Evolutionary conservation across 768 basidiomycete genomes (phyloP).

Genomic region (Tephrocybe rancida): DNA sequence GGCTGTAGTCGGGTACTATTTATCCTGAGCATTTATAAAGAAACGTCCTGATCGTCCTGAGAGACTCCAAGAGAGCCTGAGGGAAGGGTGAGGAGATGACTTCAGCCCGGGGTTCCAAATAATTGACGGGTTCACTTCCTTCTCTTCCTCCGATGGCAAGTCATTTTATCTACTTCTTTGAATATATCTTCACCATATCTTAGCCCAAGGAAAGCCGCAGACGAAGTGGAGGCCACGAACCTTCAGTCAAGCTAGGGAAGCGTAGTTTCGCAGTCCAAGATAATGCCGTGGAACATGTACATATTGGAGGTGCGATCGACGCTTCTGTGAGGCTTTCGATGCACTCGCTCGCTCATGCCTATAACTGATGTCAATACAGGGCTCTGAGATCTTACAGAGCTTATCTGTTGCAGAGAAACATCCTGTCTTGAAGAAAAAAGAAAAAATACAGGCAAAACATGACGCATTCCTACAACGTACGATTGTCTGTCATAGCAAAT

Average conservation of each 20-base stretch:
- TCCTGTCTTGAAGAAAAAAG: constrained; percentile 57
- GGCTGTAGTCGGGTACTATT: too few relatives aligned
- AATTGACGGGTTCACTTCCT: too few relatives aligned
- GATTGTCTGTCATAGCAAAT: constrained; percentile 8
- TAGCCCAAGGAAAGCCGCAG: constrained; percentile 45
- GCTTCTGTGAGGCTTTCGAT: constrained; percentile 38
- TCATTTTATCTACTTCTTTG: background rate
- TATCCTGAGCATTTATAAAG: too few relatives aligned
- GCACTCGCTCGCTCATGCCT: constrained; percentile 2
- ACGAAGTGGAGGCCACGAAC: constrained; percentile 48
- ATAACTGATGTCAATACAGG: constrained; percentile 32
- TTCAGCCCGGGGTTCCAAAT: too few relatives aligned
- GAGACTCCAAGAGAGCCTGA: too few relatives aligned
- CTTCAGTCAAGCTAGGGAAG: constrained; percentile 51
- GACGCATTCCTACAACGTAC: constrained; percentile 71
- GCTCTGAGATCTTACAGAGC: constrained; percentile 43
- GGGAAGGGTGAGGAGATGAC: too few relatives aligned
- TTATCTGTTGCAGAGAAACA: constrained; percentile 27
- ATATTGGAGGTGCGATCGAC: constrained; percentile 42
- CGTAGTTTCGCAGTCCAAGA: constrained; percentile 54
- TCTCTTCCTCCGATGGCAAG: constrained; percentile 9
- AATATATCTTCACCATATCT: background rate
- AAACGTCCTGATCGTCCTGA: too few relatives aligned
- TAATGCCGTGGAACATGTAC: constrained; percentile 47
- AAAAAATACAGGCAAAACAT: constrained; percentile 64